Base-by-base conservation (phyloP, 257 asterid genomes). In the Ajuga chamaepitys region DNA sequence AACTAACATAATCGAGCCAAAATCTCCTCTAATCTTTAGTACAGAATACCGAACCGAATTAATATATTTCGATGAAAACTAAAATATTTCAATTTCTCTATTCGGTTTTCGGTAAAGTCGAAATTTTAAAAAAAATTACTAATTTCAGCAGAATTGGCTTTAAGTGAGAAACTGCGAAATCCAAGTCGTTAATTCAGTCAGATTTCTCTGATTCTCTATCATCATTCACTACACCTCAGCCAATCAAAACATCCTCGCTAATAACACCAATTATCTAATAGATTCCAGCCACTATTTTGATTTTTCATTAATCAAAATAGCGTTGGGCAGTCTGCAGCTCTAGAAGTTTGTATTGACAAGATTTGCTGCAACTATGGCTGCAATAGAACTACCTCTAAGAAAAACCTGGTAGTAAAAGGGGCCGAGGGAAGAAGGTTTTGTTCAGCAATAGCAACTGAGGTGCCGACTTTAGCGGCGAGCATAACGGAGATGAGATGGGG, bases 401-500 rank as follows among this genome's bases (percentile, higher is more conserved):
- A 54, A 42, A 79, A 14, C 35, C 14, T 46, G 7, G 7, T 58
- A 28, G 67, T 75, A 8, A 91, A 78, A 38, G 72, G 80, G 14
- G 76, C 81, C 16, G 80, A 75, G 38, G 78, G 88, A 30, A 63
- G 77, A 26, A 65, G 62, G 38, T 42, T 72, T 17, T 85, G 90
- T 66, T 82, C 95, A 1, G 97, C 96, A 12, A 81, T 89, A 21
- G 97, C 98, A 0, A 85, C 89, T 7, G 88, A 89, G 28, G 76
- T 91, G 0, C 88, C 95, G 0, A 69, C 89, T 66, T 79, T 93
- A 11, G 51, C 82, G 25, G 56, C 85, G 3, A 55, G 79, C 28
- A 87, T 79, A 20, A 75, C 95, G 17, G 82, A 83, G n/a, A 81
- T 92, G 65, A 67, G 87, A 77, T 92, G 93, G 95, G 98, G 95